Evolutionary conservation across 176 grass and related monocot genomes (phyloP), one percentile per base, ranked within the genome.

Genomic region (Canna indica): DNA sequence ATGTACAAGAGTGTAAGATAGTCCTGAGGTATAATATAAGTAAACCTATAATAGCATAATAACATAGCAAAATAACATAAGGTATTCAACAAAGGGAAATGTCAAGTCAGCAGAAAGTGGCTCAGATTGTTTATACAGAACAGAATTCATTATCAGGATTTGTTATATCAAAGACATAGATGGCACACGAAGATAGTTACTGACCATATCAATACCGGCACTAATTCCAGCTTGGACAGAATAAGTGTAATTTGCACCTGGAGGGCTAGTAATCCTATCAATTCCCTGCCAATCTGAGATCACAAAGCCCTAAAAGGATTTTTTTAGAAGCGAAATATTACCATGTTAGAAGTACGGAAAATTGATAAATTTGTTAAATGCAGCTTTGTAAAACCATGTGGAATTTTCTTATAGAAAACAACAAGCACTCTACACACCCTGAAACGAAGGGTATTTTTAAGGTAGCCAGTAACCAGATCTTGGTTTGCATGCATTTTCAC

Each of bases 271-370:
- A 61, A 91, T 89, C 47, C 88, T 81, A 75, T 91, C 88, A 83
- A 96, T 87, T 77, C 88, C 92, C 81, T 83, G 70, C 88, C 92
- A 96, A 31, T 96, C 92, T 74, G 92, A 91, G 82, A 96, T 96
- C 70, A 91, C 88, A 86, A 96, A 96, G 20, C 93, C 92, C 88
- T 96, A 78, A 77, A 77, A 75, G 70, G 63, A 52, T 67, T 18
- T 45, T 69, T 69, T 20, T 2, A 46, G 26, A n/a, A n/a, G n/a
- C n/a, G n/a, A n/a, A n/a, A n/a, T n/a, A n/a, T n/a, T n/a, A n/a
- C n/a, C n/a, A n/a, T n/a, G n/a, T n/a, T n/a, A n/a, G n/a, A n/a
- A n/a, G n/a, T n/a, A n/a, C n/a, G n/a, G n/a, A 28, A 47, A 15
- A 28, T 45, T 69, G 28, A 16, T 33, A 18, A 62, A 5, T 32